A percentile compares a stretch with the other conserved stretches of the same genome.
Conservation (phyloP, 2,329 filamentous ascomycete genomes). For the Microsporum audouinii region DNA sequence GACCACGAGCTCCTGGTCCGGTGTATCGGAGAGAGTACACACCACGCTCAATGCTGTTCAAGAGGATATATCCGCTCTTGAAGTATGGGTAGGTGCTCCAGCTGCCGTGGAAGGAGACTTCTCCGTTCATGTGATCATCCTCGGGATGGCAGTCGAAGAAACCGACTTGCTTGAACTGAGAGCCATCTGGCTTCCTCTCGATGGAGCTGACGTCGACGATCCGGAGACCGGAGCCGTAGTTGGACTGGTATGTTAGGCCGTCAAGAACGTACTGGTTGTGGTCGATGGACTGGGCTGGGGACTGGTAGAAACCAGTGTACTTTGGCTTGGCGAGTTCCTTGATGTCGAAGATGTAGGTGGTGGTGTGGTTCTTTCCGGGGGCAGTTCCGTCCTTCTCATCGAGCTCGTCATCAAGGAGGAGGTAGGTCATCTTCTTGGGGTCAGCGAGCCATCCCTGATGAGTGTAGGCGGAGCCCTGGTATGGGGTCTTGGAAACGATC, state of each 20-base stretch:
- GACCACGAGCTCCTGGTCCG: slow-evolving; percentile 3
- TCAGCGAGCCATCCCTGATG: slow-evolving; percentile 49
- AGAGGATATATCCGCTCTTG: slow-evolving; percentile 39
- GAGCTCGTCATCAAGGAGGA: slow-evolving; percentile 44
- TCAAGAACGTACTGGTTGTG: slow-evolving; percentile 42
- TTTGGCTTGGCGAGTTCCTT: slow-evolving; percentile 33
- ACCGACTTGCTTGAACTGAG: slow-evolving; percentile 36
- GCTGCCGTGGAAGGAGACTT: slow-evolving; percentile 33
- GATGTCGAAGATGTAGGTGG: slow-evolving; percentile 45
- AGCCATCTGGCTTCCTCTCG: slow-evolving; percentile 34
- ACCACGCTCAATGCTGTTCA: slow-evolving; percentile 45
- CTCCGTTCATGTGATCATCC: slow-evolving; percentile 37
- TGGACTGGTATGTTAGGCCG: slow-evolving; percentile 39
- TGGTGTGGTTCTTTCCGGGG: slow-evolving; percentile 35
- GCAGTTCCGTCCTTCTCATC: slow-evolving; percentile 38
- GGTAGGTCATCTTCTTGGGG: slow-evolving; percentile 31
- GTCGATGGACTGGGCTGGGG: slow-evolving; percentile 34
- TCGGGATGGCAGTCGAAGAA: slow-evolving; percentile 44
- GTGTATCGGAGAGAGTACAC: slow-evolving; percentile 37
- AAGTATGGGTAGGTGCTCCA: slow-evolving; percentile 43
- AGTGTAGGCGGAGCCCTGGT: slow-evolving; percentile 47
- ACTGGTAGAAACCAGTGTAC: slow-evolving; percentile 36
- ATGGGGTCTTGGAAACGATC: slow-evolving; percentile 44
- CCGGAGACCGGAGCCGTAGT: slow-evolving; percentile 41
- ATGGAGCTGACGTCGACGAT: slow-evolving; percentile 22